These are phyloP conservation scores for Henningerozyma blattae DNA, from an alignment of 805 yeast species.

Conservation along the genomic window DNA sequence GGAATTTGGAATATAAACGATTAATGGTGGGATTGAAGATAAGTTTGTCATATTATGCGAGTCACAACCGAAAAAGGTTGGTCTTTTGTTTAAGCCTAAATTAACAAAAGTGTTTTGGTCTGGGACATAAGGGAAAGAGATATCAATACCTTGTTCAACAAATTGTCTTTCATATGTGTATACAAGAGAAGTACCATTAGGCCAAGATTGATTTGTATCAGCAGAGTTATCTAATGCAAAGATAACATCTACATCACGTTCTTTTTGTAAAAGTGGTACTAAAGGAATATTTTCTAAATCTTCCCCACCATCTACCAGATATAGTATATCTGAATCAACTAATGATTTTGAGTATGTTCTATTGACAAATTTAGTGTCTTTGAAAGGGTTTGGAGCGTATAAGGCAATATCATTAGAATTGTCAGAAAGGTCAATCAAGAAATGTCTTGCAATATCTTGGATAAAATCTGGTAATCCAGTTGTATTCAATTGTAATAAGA, in stretches of 20 bases:
- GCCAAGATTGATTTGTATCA: conserved; percentile 53
- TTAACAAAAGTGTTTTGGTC: conserved; percentile 48
- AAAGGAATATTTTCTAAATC: conserved; percentile 55
- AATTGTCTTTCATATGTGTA: conserved; percentile 50
- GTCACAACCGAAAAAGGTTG: conserved; percentile 79
- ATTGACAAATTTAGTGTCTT: conserved; percentile 29
- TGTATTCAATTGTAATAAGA: conserved; percentile 45
- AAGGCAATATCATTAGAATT: conserved; percentile 57
- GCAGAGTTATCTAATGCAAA: conserved; percentile 61
- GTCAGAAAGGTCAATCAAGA: conserved; percentile 34
- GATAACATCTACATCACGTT: conserved; percentile 49
- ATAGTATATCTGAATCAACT: conserved; percentile 32
- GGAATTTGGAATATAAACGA: conserved; percentile 68
- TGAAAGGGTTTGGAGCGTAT: conserved; percentile 64
- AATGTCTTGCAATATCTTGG: conserved; percentile 31
- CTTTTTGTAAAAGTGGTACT: conserved; percentile 46
- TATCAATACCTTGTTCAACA: conserved; percentile 36
- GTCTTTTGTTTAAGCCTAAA: conserved; percentile 50
- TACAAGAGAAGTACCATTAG: conserved; percentile 52
- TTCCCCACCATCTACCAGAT: conserved; percentile 65
- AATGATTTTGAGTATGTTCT: conserved; percentile 26
- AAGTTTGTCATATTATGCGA: conserved; percentile 47
- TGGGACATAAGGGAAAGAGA: conserved; percentile 76
- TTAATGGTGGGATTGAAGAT: conserved; percentile 51
- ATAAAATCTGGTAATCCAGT: conserved; percentile 38